Base-by-base conservation (phyloP, 106 monocot genomes). In the Triglochin maritima region DNA sequence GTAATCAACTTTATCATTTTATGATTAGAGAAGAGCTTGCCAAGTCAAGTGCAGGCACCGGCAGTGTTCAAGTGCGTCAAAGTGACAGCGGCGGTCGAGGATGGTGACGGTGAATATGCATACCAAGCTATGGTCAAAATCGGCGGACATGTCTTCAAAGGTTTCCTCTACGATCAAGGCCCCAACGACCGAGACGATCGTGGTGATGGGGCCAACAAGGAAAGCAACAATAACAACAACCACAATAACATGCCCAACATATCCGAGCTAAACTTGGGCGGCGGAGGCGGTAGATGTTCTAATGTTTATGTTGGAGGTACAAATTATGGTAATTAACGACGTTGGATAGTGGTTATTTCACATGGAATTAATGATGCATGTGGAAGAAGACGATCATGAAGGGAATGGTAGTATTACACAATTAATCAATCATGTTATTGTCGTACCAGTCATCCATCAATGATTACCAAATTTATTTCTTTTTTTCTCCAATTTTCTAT, bases 21-120 rank as follows among this genome's bases (percentile, higher is more conserved):
- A n/a, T 48, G 4, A 13, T 49, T 47, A 64, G 64, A 64, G 48
- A 80, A 80, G 49, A 58, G 50, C 46, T 49, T 86, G 46, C 86
- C 89, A 43, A 60, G 77, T 50, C 86, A 90, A 14, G 86, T 90
- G 15, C 71, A 72, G 4, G 89, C 86, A 57, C 86, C 86, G 63
- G 89, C 89, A 17, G 71, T 90, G 64, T 90, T 90, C 81, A 86
- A 83, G 49, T 87, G 87, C 71, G 84, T 87, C 60, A 73, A 67
- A 5, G 81, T 87, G 66, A 77, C 79, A 46, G 63, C 81, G 14
- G 63, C 81, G 14, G 51, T 79, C 10, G 84, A 81, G 49, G 84
- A 81, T 63, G 89, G 89, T 1, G 83, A 90, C 62, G 86, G 83
- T 66, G 81, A 84, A 60, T 79, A 72, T 50, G 87, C 84, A 42